Base-by-base conservation (phyloP, 805 yeast genomes). In the Komagataella ulmi region DNA sequence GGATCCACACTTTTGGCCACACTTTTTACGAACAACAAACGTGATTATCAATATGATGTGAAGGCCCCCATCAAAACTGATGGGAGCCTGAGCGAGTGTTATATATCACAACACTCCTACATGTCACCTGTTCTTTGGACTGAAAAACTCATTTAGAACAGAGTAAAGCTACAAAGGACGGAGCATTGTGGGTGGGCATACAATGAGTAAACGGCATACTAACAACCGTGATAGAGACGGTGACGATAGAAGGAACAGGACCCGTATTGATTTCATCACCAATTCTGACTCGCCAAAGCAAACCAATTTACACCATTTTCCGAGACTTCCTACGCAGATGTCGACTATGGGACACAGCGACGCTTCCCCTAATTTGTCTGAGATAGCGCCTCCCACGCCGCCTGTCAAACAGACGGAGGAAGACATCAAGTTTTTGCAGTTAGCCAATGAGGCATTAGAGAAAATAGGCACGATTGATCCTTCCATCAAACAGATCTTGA, bases 371-470 rank as follows among this genome's bases (percentile, higher is more conserved):
- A n/a, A 30, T 8, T n/a, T 30, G 14, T 10, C 40, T 30, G 40
- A 30, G 14, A 30, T 30, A 30, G 40, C 40, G 40, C 40, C 40
- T 8, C 40, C 40, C 40, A 30, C 40, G 40, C 40, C 40, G 40
- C 40, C 40, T 30, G 40, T 30, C 40, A 30, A 30, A 14, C 40
- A 30, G 40, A 66, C 72, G 7, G 65, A 66, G 44, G 84, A 78
- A 58, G 86, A 81, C 59, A 68, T 75, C 46, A 68, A 72, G 50
- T 81, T 81, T 58, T 66, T 81, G 44, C 67, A 76, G 48, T 70
- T 81, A 17, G 87, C 87, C 3, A 76, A 77, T 53, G 84, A 81
- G 58, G 85, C 83, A 2, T 72, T 76, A 2, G 71, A 72, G 54
- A 65, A 67, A 52, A 66, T 65, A 49, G 64, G 66, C 50, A 65